Conservation (phyloP, 179 eudicot species). For the Silene noctiflora region DNA sequence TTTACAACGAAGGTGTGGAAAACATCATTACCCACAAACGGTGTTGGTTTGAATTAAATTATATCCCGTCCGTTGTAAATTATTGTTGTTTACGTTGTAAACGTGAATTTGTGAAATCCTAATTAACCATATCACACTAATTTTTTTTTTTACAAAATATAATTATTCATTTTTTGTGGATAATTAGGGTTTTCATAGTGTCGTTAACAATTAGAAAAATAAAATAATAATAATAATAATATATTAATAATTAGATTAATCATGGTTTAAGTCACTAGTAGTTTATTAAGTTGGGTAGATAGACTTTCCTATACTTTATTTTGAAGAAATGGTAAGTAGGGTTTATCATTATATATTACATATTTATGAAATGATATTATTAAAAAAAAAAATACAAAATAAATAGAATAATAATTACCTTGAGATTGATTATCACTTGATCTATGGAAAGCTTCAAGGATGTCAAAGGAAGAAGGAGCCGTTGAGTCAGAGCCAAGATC, state of each 20-base stretch:
- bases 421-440: constrained; percentile 45
- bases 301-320: not conserved
- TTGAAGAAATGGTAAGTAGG: not conserved
- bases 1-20: too few relatives aligned
- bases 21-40: too few relatives aligned
- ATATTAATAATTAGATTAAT: not conserved
- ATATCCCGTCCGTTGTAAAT: too few relatives aligned
- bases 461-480: constrained; percentile 49
- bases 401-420: constrained; percentile 35
- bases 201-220: not conserved
- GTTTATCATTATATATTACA: not conserved
- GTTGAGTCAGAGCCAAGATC: constrained; percentile 31
- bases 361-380: not conserved
- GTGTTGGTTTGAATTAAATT: too few relatives aligned
- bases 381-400: not conserved
- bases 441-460: constrained; percentile 60
- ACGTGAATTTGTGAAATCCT: too few relatives aligned
- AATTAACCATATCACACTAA: not conserved
- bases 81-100: too few relatives aligned
- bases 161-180: not conserved
- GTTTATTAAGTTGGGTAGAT: not conserved
- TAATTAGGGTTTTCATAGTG: constrained; percentile 3
- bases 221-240: not conserved
- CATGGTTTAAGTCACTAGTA: not conserved
- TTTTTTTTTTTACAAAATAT: too few relatives aligned